phyloP scores from a whole-genome alignment of 495 filamentous ascomycete species.

The Chaetomium fimeti region DNA sequence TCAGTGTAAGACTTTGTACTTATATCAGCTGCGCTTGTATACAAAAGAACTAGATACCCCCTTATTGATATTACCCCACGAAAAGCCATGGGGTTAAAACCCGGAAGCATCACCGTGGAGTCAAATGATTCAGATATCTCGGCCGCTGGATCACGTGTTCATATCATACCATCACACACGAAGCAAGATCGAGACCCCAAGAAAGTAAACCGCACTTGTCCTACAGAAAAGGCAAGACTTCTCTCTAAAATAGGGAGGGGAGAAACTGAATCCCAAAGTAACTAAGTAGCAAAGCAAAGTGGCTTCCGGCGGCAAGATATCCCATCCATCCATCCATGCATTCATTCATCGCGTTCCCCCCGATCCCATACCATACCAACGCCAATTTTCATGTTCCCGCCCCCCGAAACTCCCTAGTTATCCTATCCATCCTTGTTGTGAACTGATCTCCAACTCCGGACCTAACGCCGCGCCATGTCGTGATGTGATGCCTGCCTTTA shows the following conservation, averaged over 20 bases:
- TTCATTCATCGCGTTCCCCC: neutral
- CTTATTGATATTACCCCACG: neutral
- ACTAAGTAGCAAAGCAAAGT: neutral
- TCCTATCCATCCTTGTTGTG: slow-evolving; percentile 4
- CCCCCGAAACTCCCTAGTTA: neutral
- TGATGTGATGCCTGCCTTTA: neutral
- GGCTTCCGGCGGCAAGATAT: neutral
- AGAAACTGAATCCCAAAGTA: neutral
- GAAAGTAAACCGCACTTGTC: neutral
- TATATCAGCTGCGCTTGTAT: neutral
- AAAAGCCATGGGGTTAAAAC: too few species aligned
- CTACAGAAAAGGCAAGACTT: neutral
- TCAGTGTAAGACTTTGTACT: neutral
- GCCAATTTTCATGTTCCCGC: neutral
- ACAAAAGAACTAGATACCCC: neutral
- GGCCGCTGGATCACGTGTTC: too few species aligned
- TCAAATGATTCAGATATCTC: neutral
- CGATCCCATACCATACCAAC: neutral
- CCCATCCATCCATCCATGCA: too few species aligned
- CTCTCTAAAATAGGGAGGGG: neutral
- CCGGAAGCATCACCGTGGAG: neutral
- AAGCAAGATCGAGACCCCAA: neutral
- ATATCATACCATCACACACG: neutral
- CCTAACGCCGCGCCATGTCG: neutral
- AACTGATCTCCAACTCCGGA: neutral